Base-by-base conservation (phyloP, 2,329 filamentous ascomycete species). In the Fusarium stilboides region DNA sequence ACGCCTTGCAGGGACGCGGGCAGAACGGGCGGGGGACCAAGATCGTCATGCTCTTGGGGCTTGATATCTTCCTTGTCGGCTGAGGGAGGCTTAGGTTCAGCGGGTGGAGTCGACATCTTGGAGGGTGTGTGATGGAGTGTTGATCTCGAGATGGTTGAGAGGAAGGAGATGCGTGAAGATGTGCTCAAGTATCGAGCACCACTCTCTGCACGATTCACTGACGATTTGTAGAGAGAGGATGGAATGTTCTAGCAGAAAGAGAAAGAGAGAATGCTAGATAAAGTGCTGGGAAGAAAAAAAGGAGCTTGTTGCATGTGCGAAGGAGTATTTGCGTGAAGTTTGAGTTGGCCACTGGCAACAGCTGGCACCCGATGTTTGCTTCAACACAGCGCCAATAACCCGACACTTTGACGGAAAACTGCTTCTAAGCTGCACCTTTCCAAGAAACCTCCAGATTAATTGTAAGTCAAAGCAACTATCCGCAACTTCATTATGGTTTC, bases 1-100 rank as follows among this genome's bases (percentile, higher is more conserved):
- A 70, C 67, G 68, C 65, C 70, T 14, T 68, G 56, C 1, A 65
- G 53, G 10, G 66, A 69, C 6, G 45, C 46, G 20, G 65, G 65
- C 7, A 69, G 57, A 19, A 28, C 19, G 10, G 47, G 31, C 1
- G 60, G 60, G 5, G 56, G 42, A 6, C 42, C 43, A 36, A 40
- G 20, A 4, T 46, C 42, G 13, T 47, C 24, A 14, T 14, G 15
- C 12, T 46, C 19, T 14, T 28, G 15, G 7, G 24, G 12, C 49
- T 47, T n/a, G n/a, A n/a, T 13, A 9, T 31, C 50, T 33, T 36
- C 15, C 7, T 37, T 26, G 5, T 6, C 22, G 19, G 10, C 34
- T 14, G 42, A 46, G 26, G 20, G 50, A 33, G 50, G 34, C 50
- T 47, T 36, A 26, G 34, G 14, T 8, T n/a, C 22, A 46, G 34